Percentiles rank a stretch among this genome's conserved stretches.
phyloP scores from a whole-genome alignment of 2,329 filamentous ascomycete genomes.

The Penicillium sp. region DNA sequence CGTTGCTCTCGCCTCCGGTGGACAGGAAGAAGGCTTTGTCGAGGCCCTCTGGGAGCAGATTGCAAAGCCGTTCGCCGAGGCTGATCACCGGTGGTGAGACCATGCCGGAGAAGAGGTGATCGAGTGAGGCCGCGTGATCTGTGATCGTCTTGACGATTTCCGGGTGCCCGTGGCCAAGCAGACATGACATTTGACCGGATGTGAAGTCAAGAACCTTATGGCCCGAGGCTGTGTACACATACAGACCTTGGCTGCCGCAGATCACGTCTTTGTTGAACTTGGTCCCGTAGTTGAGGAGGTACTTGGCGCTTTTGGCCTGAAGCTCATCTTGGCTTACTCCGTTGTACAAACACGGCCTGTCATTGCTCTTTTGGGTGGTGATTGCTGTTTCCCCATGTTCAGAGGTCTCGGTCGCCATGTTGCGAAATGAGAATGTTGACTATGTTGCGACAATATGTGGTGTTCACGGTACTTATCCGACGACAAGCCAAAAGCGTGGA shows the following conservation, averaged over 20 bases:
- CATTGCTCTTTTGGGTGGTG: background rate
- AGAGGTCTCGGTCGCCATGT: background rate
- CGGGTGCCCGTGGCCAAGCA: constrained; percentile 60
- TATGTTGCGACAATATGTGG: no score
- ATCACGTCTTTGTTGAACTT: constrained; percentile 15
- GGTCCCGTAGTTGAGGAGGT: constrained; percentile 12
- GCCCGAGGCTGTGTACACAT: constrained; percentile 7
- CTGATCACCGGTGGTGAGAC: constrained; percentile 58
- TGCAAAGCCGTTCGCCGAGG: constrained; percentile 52
- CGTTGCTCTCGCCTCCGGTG: constrained; percentile 60
- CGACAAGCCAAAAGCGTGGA: no score
- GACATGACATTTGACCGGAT: constrained; percentile 62
- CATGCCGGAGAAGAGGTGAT: constrained; percentile 65
- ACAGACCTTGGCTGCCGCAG: constrained; percentile 11
- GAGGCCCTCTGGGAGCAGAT: constrained; percentile 50
- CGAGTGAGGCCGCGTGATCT: constrained; percentile 53
- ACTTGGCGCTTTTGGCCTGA: constrained; percentile 2
- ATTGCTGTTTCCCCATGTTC: background rate
- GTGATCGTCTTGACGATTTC: constrained; percentile 59
- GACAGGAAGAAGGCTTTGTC: constrained; percentile 61
- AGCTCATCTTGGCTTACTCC: constrained; percentile 4
- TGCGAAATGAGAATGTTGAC: background rate
- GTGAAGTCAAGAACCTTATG: constrained; percentile 58
- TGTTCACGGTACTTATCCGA: no score
- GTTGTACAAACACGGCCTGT: background rate